phyloP scores from a whole-genome alignment of 768 basidiomycete species.

The Suillus paluster region DNA sequence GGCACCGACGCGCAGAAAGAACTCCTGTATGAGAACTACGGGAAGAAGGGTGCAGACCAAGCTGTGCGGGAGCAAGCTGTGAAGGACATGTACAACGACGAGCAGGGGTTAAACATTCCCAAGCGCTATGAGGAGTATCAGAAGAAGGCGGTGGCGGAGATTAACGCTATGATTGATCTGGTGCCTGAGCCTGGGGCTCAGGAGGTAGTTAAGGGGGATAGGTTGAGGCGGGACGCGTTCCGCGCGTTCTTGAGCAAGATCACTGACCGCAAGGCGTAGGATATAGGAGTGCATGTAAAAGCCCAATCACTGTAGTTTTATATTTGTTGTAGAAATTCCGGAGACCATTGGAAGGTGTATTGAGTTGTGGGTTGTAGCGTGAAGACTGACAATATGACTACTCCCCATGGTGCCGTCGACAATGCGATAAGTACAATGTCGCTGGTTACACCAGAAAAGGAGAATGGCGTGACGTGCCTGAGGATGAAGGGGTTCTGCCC shows the following conservation, averaged over 20 bases:
- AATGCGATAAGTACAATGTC: background rate
- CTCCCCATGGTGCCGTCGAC: background rate
- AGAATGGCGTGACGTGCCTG: background rate
- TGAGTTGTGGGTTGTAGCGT: background rate
- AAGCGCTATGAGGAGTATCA: constrained; percentile 80
- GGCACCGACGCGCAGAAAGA: constrained; percentile 59
- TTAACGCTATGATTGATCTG: constrained; percentile 70
- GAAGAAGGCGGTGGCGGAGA: constrained; percentile 26
- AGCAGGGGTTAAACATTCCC: constrained; percentile 53
- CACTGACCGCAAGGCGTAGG: constrained; percentile 41
- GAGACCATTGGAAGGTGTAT: background rate
- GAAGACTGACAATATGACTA: too few relatives aligned
- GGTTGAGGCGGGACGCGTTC: constrained; percentile 73
- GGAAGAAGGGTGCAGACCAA: constrained; percentile 49
- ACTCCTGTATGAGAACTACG: constrained; percentile 70
- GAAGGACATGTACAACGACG: constrained; percentile 70
- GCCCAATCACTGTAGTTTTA: background rate
- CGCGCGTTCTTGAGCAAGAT: constrained; percentile 89
- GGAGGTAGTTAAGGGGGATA: constrained; percentile 45
- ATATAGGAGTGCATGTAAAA: background rate
- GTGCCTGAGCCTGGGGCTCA: constrained; percentile 63
- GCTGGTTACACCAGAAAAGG: too few relatives aligned
- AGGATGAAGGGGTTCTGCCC: background rate
- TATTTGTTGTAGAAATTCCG: background rate
- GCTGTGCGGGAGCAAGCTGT: constrained; percentile 56